These are phyloP conservation scores for Fusarium irregulare DNA, from an alignment of 2,329 filamentous ascomycete species.

Conservation along the genomic window DNA sequence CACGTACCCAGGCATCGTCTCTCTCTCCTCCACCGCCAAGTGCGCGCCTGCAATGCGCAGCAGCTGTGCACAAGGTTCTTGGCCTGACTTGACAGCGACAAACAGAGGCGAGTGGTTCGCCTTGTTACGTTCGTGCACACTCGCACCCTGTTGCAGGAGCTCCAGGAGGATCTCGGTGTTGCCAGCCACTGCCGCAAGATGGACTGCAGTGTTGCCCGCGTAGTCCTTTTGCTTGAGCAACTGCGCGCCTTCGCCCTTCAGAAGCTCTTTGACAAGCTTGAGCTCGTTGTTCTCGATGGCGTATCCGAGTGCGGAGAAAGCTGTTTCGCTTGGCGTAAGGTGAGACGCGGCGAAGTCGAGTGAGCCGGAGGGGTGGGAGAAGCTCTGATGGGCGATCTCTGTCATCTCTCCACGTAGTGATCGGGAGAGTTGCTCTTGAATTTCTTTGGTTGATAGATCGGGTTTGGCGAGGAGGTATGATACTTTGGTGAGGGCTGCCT, in stretches of 20 bases:
- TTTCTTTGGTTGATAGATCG: conserved; percentile 70
- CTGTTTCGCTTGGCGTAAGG: conserved; percentile 65
- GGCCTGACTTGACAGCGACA: conserved; percentile 69
- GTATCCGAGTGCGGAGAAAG: conserved; percentile 83
- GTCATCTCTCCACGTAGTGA: conserved; percentile 89
- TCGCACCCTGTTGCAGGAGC: conserved; percentile 70
- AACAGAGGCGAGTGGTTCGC: conserved; percentile 75
- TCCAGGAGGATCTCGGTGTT: conserved; percentile 67
- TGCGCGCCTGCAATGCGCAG: conserved; percentile 70
- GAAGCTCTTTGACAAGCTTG: conserved; percentile 71
- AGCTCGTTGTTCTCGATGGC: conserved; percentile 80
- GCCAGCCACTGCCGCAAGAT: conserved; percentile 67
- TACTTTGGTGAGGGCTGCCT: conserved; percentile 91
- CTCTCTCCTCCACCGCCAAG: conserved; percentile 59
- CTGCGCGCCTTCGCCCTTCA: conserved; percentile 72
- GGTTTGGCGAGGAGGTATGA: conserved; percentile 83
- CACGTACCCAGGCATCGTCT: conserved; percentile 44
- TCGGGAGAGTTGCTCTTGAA: conserved; percentile 76
- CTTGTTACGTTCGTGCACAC: conserved; percentile 73
- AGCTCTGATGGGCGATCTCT: conserved; percentile 76
- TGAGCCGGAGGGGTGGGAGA: conserved; percentile 76
- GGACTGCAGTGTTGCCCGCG: conserved; percentile 78
- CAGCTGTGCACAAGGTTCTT: conserved; percentile 63
- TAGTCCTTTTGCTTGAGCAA: conserved; percentile 83
- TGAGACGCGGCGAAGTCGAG: conserved; percentile 56